Conservation (phyloP, 176 grass and related monocot genomes). For the Phyllostachys edulis region DNA sequence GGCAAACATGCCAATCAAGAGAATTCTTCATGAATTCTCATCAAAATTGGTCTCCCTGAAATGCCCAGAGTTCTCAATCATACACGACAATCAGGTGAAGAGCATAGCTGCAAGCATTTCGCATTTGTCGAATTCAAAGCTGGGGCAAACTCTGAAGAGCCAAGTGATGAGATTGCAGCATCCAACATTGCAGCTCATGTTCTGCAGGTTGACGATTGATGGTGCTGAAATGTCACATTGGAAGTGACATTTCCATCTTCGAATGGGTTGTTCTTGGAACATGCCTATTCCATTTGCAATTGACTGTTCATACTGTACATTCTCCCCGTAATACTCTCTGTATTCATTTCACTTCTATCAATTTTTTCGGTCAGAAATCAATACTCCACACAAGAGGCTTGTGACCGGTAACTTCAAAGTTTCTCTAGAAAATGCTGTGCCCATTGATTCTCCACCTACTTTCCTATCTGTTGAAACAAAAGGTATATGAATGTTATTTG, state of each 20-base stretch:
- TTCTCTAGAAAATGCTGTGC: background rate
- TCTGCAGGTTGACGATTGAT: too few species aligned
- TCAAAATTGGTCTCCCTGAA: background rate
- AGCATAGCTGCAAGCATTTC: background rate
- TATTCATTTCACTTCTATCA: background rate
- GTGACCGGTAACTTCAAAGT: background rate
- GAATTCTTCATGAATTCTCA: too few species aligned
- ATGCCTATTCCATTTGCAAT: background rate
- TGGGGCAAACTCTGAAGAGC: background rate
- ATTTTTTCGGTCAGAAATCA: background rate
- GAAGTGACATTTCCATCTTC: background rate
- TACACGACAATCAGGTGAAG: background rate
- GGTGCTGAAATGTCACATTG: background rate
- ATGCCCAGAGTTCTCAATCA: background rate
- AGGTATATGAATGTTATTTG: background rate
- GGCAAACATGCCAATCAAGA: background rate
- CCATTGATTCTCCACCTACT: constrained; percentile 8
- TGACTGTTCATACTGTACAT: background rate
- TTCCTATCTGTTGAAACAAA: background rate
- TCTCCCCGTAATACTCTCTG: background rate
- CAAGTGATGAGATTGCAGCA: background rate
- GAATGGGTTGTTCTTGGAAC: background rate
- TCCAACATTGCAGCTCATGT: background rate
- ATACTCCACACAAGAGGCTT: constrained; percentile 22
- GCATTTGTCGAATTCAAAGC: background rate